Evolutionary conservation across 345 rosid genomes (phyloP), one percentile per base, ranked within the genome.

Genomic region (Toxicodendron radicans): DNA sequence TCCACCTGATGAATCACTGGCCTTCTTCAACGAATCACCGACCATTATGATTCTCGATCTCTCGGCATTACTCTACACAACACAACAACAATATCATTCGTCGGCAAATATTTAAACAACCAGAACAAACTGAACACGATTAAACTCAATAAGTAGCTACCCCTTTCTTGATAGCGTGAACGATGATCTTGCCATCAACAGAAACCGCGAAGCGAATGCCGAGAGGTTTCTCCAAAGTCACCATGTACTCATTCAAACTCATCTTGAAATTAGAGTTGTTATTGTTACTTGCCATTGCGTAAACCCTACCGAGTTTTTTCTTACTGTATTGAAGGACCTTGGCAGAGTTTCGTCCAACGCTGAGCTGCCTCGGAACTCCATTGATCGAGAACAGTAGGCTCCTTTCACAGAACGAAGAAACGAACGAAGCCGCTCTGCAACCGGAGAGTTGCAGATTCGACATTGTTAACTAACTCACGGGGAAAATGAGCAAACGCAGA

Each of bases 161-260:
- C 86, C 97, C 98, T 78, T 85, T 86, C 75, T 83, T 89, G 10
- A 94, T 86, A 78, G 95, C 86, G 81, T 88, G 97, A 63, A 94
- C 95, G 75, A 91, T 81, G 83, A 92, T 86, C 71, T 81, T 87
- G 33, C 97, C 97, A 63, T 92, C 97, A 7, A 79, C 78, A 13
- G 95, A 81, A 30, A 87, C 69, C 12, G 91, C 98, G 71, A 94
- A 92, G 11, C 96, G 94, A 77, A 94, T 88, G 7, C 98, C 97
- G 11, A 92, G 87, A 21, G 98, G 97, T 76, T 90, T 92, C 78
- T 90, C 86, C 0, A 94, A 89, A 27, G 94, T 91, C 51, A 92
- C 97, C 98, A 94, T 88, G 72, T 94, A 92, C 93, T 94, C 97
- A 18, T 92, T 94, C 83, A 94, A 74, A 79, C 92, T 92, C 91